phyloP scores from a whole-genome alignment of 2,329 filamentous ascomycete genomes.

The Tolypocladium ophioglossoides region DNA sequence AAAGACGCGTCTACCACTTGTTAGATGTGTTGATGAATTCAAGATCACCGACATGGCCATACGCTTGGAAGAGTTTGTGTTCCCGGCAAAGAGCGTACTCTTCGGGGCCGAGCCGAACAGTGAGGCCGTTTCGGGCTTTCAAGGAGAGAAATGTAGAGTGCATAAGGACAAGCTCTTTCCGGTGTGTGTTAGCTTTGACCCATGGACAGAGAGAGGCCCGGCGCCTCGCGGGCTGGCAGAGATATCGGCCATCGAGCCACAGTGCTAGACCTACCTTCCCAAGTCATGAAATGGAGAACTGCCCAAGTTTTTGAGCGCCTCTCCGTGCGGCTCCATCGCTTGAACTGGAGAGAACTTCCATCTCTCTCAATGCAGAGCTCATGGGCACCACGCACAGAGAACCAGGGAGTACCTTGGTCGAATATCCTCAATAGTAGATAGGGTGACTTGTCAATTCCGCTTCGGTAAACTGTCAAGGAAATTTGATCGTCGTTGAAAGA shows the following conservation, averaged over 20 bases:
- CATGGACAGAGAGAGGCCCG: not conserved
- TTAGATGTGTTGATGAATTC: not conserved
- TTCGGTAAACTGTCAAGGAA: conserved; percentile 41
- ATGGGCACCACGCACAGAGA: conserved; percentile 41
- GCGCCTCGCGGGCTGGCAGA: not conserved
- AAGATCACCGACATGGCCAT: conserved; percentile 12
- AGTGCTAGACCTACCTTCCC: conserved; percentile 39
- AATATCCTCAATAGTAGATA: conserved; percentile 37
- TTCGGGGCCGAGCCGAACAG: conserved; percentile 28
- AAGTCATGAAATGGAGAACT: conserved; percentile 44
- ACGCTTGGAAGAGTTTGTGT: conserved; percentile 46
- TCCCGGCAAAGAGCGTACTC: conserved; percentile 40
- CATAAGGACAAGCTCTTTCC: conserved; percentile 47
- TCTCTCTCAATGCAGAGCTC: conserved; percentile 42
- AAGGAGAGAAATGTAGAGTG: conserved; percentile 47
- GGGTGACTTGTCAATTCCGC: conserved; percentile 29
- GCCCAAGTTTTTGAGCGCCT: conserved; percentile 41
- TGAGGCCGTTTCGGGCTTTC: conserved; percentile 38
- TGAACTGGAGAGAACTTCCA: conserved; percentile 37
- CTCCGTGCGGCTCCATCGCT: conserved; percentile 37
- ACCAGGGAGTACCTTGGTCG: conserved; percentile 29
- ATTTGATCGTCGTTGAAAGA: conserved; percentile 45
- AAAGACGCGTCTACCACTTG: conserved; percentile 34
- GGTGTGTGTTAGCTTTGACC: not conserved
- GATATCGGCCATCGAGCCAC: not conserved